Base-by-base conservation (phyloP, 257 asterid genomes). In the Gentiana straminea region DNA sequence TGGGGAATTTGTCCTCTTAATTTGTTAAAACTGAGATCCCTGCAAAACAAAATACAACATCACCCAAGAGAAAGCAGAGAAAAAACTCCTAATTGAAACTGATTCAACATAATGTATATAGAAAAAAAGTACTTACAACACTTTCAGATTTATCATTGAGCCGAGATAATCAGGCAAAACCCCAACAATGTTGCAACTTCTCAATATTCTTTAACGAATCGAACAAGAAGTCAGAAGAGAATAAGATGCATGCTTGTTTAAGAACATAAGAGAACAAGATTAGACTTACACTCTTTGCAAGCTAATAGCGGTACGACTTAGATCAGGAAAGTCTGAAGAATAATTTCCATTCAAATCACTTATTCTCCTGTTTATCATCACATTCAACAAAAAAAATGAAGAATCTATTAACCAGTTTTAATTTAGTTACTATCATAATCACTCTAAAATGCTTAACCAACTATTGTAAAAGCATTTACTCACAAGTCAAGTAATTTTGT, bases 141-240 rank as follows among this genome's bases (percentile, higher is more conserved):
- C 24, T 66, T 64, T 71, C 66, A 79, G 51, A 2, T 24, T 51
- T 37, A 74, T 69, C 72, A 78, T 13, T 13, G 45, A 49, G 49
- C 81, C 85, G 46, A 86, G 62, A 63, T 56, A 71, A 15, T 39
- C 47, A 9, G 89, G 95, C 75, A 86, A 64, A 59, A 49, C 50
- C 11, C 82, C 95, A 2, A 52, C 54, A 4, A 86, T 75, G 35
- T 83, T 83, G 85, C 93, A 86, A 59, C 86, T 81, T 69, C 89
- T 77, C 72, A 86, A 49, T 61, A 83, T 75, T 71, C 95, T 86
- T 77, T 7, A 39, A 24, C 38, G 58, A 63, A 38, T 34, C 10
- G 32, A 35, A 48, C 48, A 46, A 39, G 10, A 10, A 51, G 64
- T 71, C 57, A 68, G 33, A 55, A 24, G 48, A 5, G 55, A 52